A percentile compares a stretch with the other conserved stretches of the same genome.
These are phyloP conservation scores for Ceratobasidium sp. DNA, from an alignment of 1,284 basidiomycete genomes.

Conservation along the genomic window DNA sequence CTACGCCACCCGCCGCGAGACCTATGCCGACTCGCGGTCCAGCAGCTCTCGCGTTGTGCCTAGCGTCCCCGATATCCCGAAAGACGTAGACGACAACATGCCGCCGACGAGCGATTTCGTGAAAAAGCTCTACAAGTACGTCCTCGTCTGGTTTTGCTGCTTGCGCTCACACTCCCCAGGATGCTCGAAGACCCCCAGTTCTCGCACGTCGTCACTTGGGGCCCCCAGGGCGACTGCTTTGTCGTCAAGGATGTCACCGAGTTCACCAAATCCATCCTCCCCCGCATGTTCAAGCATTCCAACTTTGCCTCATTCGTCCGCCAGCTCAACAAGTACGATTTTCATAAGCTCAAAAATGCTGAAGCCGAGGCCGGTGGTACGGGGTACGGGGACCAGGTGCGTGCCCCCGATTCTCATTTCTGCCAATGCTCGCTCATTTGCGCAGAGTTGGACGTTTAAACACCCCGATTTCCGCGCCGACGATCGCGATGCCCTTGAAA, in stretches of 20 bases:
- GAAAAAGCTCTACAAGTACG: slow-evolving; percentile 93
- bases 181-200: slow-evolving; percentile 89
- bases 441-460: slow-evolving; percentile 92
- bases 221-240: slow-evolving; percentile 87
- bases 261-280: slow-evolving; percentile 94
- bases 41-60: slow-evolving; percentile 18
- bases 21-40: slow-evolving; percentile 36
- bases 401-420: slow-evolving; percentile 52
- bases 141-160: slow-evolving; percentile 48
- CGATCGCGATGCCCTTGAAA: slow-evolving; percentile 86
- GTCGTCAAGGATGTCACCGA: slow-evolving; percentile 99
- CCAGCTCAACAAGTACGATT: slow-evolving; percentile 98
- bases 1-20: slow-evolving; percentile 20
- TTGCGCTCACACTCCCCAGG: slow-evolving; percentile 58
- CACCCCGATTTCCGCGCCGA: slow-evolving; percentile 95
- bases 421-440: slow-evolving; percentile 5
- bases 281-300: slow-evolving; percentile 96
- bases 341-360: slow-evolving; percentile 92
- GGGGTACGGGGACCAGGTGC: slow-evolving; percentile 78
- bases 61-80: slow-evolving; percentile 14
- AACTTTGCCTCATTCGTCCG: slow-evolving; percentile 96
- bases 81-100: slow-evolving; percentile 59
- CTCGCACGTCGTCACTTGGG: slow-evolving; percentile 86
- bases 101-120: slow-evolving; percentile 90
- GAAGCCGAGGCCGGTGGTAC: slow-evolving; percentile 69